Evolutionary conservation across 345 rosid species (phyloP), one percentile per base, ranked within the genome.

Genomic region (Heritiera littoralis): DNA sequence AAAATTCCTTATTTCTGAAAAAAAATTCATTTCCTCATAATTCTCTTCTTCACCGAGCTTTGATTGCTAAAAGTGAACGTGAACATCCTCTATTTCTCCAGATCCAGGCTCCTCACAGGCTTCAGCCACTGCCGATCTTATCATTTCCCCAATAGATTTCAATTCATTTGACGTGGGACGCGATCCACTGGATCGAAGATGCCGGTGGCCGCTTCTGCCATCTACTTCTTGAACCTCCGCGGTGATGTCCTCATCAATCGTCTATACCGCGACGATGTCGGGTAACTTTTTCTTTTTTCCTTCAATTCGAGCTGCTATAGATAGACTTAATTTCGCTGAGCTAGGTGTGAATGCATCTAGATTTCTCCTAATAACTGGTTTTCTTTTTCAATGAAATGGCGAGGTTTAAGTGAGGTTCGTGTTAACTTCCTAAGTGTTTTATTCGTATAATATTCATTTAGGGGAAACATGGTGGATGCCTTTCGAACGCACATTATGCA

Each of bases 391-490:
- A 52, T 51, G 43, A 49, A 51, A 30, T 43, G 3, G 2, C 7
- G 59, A 30, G 4, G 43, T 32, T 71, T 30, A 6, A 4, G 14
- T 51, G 23, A 72, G 13, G 23, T 72, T 51, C 28, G 15, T 72
- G 35, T 43, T 35, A 30, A 32, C 18, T 43, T 35, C n/a, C 70
- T 52, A 15, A 20, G 66, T 3, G 4, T 60, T 17, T 66, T 49
- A 66, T 11, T 71, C 41, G 60, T 46, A 13, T 58, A 6, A 9
- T 40, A 28, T 17, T 69, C 32, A 64, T 79, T 49, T 69, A 94
- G 99, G 78, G 98, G 98, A 55, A 97, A 94, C 68, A 97, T 97
- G 99, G 98, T 97, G 87, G 98, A 96, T 85, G 99, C 99, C n/a
- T 97, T 97, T 77, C 90, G 99, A 66, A 88, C 83, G 85, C 99